phyloP scores from a whole-genome alignment of 164 flowering plant species.

The Annona squamosa region DNA sequence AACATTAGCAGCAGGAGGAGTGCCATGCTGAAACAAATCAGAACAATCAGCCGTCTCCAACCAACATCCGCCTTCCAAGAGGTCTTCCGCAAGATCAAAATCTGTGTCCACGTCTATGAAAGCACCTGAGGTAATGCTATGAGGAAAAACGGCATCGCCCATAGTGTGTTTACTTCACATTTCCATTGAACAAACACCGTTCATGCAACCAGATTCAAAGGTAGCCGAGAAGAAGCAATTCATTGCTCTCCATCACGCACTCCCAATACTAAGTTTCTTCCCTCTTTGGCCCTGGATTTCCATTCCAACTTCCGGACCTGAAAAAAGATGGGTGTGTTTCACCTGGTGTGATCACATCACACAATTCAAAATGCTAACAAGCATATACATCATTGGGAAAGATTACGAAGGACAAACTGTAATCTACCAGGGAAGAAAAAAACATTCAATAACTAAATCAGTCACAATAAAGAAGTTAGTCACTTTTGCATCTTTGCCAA shows the following conservation, averaged over 20 bases:
- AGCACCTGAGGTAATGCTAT: slow-evolving; percentile 23
- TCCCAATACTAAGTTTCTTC: background rate
- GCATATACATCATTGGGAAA: background rate
- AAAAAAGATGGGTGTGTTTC: background rate
- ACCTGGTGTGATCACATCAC: background rate
- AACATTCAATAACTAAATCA: background rate
- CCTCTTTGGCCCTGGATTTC: background rate
- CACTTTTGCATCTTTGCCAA: background rate
- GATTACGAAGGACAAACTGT: background rate
- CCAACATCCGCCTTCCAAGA: slow-evolving; percentile 73
- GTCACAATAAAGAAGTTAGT: background rate
- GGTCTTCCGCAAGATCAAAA: slow-evolving; percentile 58
- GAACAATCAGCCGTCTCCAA: slow-evolving; percentile 51
- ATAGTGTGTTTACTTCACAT: slow-evolving; percentile 26
- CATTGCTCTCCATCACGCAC: slow-evolving; percentile 1
- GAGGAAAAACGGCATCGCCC: slow-evolving; percentile 43
- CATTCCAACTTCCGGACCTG: background rate
- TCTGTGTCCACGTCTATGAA: slow-evolving; percentile 39
- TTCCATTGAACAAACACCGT: slow-evolving; percentile 7
- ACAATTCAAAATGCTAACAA: background rate
- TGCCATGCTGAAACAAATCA: slow-evolving; percentile 36
- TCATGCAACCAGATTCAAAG: background rate
- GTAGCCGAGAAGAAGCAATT: background rate
- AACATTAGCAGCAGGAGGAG: slow-evolving; percentile 27
- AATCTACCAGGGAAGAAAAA: background rate